Conservation (phyloP, 495 filamentous ascomycete genomes). For the Patellaria atrata region DNA sequence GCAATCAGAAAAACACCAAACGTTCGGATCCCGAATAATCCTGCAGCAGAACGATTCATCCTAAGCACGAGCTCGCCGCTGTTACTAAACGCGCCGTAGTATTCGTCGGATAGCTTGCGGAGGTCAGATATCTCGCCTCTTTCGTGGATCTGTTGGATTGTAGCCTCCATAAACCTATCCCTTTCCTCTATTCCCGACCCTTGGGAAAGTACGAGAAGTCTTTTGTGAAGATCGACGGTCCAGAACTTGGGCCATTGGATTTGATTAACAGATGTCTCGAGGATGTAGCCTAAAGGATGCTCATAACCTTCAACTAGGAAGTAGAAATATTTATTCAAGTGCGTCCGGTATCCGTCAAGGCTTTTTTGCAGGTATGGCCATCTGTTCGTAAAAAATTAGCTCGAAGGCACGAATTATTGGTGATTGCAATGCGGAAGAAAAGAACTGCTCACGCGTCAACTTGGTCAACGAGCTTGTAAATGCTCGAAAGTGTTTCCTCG, state of each 20-base stretch:
- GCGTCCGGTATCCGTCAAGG: conserved; percentile 5
- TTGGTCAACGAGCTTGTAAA: too few relatives aligned
- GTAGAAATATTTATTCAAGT: conserved; percentile 10
- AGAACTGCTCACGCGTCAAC: too few relatives aligned
- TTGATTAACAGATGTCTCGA: conserved; percentile 6
- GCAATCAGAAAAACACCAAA: conserved; percentile 37
- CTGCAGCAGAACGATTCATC: conserved; percentile 34
- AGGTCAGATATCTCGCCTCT: neutral
- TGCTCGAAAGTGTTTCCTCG: too few relatives aligned
- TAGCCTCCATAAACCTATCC: neutral
- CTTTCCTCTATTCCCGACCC: neutral
- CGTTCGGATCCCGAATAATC: conserved; percentile 37
- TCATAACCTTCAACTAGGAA: conserved; percentile 15
- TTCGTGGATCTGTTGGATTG: neutral
- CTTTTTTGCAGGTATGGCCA: conserved; percentile 17
- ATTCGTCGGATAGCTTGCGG: conserved; percentile 1
- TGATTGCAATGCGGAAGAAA: too few relatives aligned
- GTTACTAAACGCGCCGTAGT: neutral
- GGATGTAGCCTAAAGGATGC: conserved; percentile 12
- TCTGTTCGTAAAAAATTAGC: too few relatives aligned
- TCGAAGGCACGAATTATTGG: too few relatives aligned
- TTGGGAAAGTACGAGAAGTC: neutral
- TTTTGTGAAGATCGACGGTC: conserved; percentile 1
- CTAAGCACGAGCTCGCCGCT: conserved; percentile 16
- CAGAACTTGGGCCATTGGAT: conserved; percentile 1